Base-by-base conservation (phyloP, 495 filamentous ascomycete genomes). In the Penicillium diatomitis region DNA sequence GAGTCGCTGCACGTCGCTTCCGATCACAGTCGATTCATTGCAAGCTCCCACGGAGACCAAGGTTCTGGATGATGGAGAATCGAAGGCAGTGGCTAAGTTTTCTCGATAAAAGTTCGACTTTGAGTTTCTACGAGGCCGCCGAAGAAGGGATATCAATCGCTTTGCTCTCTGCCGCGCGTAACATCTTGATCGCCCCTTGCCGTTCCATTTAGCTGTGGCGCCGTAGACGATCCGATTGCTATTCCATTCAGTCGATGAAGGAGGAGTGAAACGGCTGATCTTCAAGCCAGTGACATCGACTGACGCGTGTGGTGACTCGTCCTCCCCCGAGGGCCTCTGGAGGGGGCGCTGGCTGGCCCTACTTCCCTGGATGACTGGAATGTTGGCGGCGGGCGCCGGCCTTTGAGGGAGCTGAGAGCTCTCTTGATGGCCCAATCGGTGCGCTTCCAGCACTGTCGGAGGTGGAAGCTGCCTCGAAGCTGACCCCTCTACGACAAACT, bases 21-120 rank as follows among this genome's bases (percentile, higher is more conserved):
- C 60, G 49, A 70, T 69, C 62, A 72, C 57, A 57, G 67, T 57
- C 47, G 64, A 62, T 42, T 69, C 62, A 61, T 73, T 66, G 47
- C 62, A 62, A 61, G 69, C 50, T 44, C 71, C 65, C 7, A 51
- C 51, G 8, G 53, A 50, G 43, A 62, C 56, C 11, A 49, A 57
- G 40, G 49, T 60, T 45, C 71, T 61, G 8, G 59, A 54, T 32
- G 67, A 59, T 46, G 60, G 61, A 6, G 61, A 67, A 38, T 61
- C 55, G 48, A 62, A 48, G 11, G 67, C 66, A 51, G 66, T 60
- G 36, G 47, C 56, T 45, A 60, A 44, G 48, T 61, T 68, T 38
- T 53, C 56, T 46, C 53, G 54, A 45, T 56, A 54, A 43, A 20
- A 20, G 20, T 55, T 66, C 51, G 49, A 46, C 42, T 48, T 60